A percentile compares a stretch with the other conserved stretches of the same genome.
Evolutionary conservation across 108 stramenopile genomes (phyloP).

Genomic region (Stephanodiscus triporus): DNA sequence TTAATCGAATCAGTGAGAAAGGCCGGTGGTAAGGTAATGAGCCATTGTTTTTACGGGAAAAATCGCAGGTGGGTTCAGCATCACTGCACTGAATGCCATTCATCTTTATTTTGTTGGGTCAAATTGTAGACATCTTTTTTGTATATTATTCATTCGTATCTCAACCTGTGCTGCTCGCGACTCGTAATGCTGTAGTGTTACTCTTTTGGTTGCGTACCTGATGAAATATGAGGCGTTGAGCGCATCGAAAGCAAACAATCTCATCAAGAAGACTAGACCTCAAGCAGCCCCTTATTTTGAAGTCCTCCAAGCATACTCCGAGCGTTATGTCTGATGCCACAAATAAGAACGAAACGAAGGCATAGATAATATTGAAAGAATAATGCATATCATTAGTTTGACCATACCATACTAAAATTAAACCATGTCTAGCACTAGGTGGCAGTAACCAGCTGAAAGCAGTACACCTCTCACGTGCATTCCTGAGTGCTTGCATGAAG

Average conservation of each 20-base stretch:
- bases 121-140: no score
- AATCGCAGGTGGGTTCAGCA: constrained; percentile 15
- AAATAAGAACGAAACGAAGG: not conserved
- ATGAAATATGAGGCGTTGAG: constrained; percentile 37
- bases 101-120: no score
- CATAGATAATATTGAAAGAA: no score
- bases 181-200: constrained; percentile 13
- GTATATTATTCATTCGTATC: not conserved
- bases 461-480: no score
- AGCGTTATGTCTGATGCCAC: not conserved
- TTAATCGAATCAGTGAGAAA: constrained; percentile 21
- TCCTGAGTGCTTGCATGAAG: no score
- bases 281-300: constrained; percentile 29
- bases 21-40: constrained; percentile 21
- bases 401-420: no score
- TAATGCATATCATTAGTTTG: no score
- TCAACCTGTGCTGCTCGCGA: not conserved
- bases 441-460: no score
- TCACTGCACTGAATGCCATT: not conserved
- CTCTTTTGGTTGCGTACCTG: constrained; percentile 31
- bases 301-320: constrained; percentile 6
- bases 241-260: constrained; percentile 14
- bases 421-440: no score
- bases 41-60: constrained; percentile 42
- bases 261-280: constrained; percentile 20